A percentile compares a stretch with the other conserved stretches of the same genome.
Evolutionary conservation across 2,329 filamentous ascomycete genomes (phyloP).

Genomic region (Chalara sp.): DNA sequence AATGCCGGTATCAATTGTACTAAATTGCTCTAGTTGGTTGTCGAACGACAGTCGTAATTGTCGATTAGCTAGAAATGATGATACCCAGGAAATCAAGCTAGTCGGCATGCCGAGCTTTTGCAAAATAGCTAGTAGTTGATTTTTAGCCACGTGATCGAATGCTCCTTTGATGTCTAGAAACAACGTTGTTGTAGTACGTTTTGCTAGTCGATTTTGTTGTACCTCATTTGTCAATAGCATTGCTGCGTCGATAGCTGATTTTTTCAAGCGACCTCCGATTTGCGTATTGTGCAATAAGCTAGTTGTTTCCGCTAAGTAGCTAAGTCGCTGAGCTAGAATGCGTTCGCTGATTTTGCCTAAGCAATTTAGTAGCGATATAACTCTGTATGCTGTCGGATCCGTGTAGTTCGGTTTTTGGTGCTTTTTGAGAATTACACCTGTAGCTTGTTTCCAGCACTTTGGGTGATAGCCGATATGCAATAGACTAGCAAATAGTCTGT

Average conservation of each 20-base stretch:
- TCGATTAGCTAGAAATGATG: background rate
- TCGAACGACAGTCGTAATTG: background rate
- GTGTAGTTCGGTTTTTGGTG: background rate
- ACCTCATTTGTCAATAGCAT: background rate
- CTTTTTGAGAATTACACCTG: slow-evolving; percentile 1
- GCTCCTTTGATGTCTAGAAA: slow-evolving; percentile 4
- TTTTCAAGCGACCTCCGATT: slow-evolving; percentile 1
- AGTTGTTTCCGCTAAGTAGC: slow-evolving; percentile 4
- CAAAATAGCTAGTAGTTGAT: slow-evolving; percentile 1
- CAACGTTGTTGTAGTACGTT: background rate
- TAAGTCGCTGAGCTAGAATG: slow-evolving; percentile 3
- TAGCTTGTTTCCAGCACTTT: background rate
- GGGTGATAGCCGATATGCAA: slow-evolving; percentile 1
- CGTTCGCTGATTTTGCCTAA: background rate
- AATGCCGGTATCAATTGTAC: background rate
- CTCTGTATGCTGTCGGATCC: slow-evolving; percentile 1
- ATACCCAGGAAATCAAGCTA: background rate
- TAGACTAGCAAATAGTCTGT: background rate
- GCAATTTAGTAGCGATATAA: slow-evolving; percentile 1
- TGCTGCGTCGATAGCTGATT: slow-evolving; percentile 3
- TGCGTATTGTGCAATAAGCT: slow-evolving; percentile 1
- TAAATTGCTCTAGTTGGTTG: background rate
- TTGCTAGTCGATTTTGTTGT: background rate
- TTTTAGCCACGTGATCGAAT: slow-evolving; percentile 2
- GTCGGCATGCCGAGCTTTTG: background rate